phyloP scores from a whole-genome alignment of 441 rosid genomes.

The Euphorbia corollata region DNA sequence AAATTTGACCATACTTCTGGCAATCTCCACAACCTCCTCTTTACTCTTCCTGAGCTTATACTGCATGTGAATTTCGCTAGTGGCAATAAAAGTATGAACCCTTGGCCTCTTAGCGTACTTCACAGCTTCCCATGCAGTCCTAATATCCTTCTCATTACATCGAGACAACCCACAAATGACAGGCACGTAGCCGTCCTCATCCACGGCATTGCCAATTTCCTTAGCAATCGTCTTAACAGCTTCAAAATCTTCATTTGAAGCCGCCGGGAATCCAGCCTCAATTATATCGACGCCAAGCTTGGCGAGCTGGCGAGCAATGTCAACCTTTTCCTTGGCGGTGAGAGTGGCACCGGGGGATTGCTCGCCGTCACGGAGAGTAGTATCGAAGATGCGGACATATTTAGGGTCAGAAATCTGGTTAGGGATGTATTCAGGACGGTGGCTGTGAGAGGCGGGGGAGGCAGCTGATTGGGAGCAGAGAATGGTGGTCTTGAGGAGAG shows the following conservation, averaged over 20 bases:
- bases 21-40: constrained; percentile 62
- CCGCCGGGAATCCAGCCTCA: constrained; percentile 86
- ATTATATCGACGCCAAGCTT: constrained; percentile 83
- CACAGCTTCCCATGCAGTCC: constrained; percentile 80
- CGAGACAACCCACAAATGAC: constrained; percentile 82
- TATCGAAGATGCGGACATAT: constrained; percentile 79
- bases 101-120: constrained; percentile 72
- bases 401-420: constrained; percentile 55
- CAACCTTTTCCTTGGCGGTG: constrained; percentile 71
- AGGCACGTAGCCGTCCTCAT: constrained; percentile 61
- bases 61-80: constrained; percentile 77
- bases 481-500: constrained; percentile 24
- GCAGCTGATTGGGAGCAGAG: constrained; percentile 22
- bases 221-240: constrained; percentile 66
- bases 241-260: constrained; percentile 75
- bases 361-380: constrained; percentile 96
- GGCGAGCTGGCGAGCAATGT: constrained; percentile 72
- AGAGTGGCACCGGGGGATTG: constrained; percentile 90
- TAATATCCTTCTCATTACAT: constrained; percentile 75
- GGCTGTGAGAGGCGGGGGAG: constrained; percentile 9
- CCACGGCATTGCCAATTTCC: constrained; percentile 56
- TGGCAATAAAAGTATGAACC: constrained; percentile 78
- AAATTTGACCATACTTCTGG: constrained; percentile 53
- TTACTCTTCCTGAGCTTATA: constrained; percentile 68
- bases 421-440: constrained; percentile 62